Evolutionary conservation across 306 rosid species (phyloP), one percentile per base, ranked within the genome.

Genomic region (Ochetophila trinervis): DNA sequence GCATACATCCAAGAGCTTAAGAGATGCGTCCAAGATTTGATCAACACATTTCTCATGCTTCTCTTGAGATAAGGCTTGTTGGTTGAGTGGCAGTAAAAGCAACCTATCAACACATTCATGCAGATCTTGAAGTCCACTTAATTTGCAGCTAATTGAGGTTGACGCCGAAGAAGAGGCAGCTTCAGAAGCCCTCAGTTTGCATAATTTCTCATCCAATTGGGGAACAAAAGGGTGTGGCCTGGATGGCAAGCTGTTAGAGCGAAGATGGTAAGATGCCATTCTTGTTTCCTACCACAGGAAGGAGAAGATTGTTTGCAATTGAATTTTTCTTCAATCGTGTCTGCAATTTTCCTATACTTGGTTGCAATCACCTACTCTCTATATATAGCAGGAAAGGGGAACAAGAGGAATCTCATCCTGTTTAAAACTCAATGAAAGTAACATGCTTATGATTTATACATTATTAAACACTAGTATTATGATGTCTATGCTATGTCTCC

Each of bases 1-100:
- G n/a, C 77, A 64, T 4, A 65, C 18, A 66, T 79, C 84, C 69
- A 73, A 48, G 37, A 79, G 53, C 44, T 62, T 48, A 5, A 83
- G 70, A 22, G 82, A 83, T 37, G 80, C 87, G 30, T 79, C 76
- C 61, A 82, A 63, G 36, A 74, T n/a, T 78, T 67, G 78, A 30
- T 82, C 74, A 24, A 74, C 47, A 48, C 54, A 66, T 52, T 53
- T 82, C 56, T 73, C 60, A 3, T 74, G 73, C 76, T n/a, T n/a
- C n/a, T n/a, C n/a, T n/a, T n/a, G n/a, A n/a, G n/a, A n/a, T n/a
- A n/a, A n/a, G n/a, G n/a, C n/a, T 70, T 69, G 75, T 60, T 73
- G 78, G 22, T 58, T 70, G 21, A 34, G 63, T 9, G 87, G 82
- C 37, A 82, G 19, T 5, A 56, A 66, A 68, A 75, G 78, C 37